Evolutionary conservation across 2,329 filamentous ascomycete species (phyloP), one percentile per base, ranked within the genome.

Genomic region (Aulographum hederae): DNA sequence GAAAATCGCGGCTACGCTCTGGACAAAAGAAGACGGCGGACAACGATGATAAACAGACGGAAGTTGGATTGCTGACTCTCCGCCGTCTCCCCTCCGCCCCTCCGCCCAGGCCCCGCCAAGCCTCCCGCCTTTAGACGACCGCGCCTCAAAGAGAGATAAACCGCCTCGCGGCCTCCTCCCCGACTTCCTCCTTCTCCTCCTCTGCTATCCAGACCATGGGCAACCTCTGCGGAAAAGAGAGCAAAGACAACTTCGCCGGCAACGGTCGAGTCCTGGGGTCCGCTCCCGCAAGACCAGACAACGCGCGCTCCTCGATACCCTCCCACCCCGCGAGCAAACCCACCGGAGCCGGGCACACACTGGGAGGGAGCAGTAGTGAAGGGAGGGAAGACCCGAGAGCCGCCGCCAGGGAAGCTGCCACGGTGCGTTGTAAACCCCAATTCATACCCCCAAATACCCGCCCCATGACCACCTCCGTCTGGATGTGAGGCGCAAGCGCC

Each of bases 321-420:
- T 28, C 44, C 18, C 42, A 56, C 33, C 49, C 52, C 39, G 61
- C 46, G 44, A 46, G 36, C 25, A 58, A 55, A 33, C 60, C 71
- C 34, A 65, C 62, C 44, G 69, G 62, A 0, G 68, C 60, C 36
- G 67, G 61, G 6, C 64, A 78, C 38, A 77, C 73, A 3, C 54
- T 89, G 26, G 79, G 78, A 14, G 65, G 65, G 19, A 28, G 37
- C 28, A 31, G 37, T 27, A 46, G 49, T n/a, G 46, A 47, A 11
- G 48, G 41, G 37, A 38, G 42, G 2, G 59, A 60, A 14, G 74
- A 85, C 48, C 75, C 81, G 20, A 65, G 75, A 36, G 64, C 61
- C 34, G 78, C 72, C 37, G 85, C 85, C 3, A 82, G 81, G 1
- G 68, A 71, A 40, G 85, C 84, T 32, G 85, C 85, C 37, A 79